A percentile compares a stretch with the other conserved stretches of the same genome.
These are phyloP conservation scores for Colletotrichum kahawae DNA, from an alignment of 2,329 filamentous ascomycete genomes.

Conservation along the genomic window DNA sequence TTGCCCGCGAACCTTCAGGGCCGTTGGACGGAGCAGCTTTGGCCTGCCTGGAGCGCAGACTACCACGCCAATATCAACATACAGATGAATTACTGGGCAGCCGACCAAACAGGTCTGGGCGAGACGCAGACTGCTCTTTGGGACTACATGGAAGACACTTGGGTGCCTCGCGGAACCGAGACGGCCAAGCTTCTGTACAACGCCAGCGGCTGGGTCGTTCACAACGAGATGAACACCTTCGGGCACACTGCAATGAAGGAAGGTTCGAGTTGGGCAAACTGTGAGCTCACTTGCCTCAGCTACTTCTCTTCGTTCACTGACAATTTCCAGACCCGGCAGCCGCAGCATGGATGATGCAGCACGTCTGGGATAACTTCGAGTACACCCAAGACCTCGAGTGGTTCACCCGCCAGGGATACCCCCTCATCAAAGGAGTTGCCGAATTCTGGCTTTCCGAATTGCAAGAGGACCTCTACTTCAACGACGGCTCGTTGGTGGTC, in stretches of 20 bases:
- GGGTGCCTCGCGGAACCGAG: slow-evolving; percentile 56
- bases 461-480: slow-evolving; percentile 51
- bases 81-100: slow-evolving; percentile 66
- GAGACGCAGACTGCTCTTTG: slow-evolving; percentile 51
- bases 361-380: slow-evolving; percentile 62
- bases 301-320: slow-evolving; percentile 23
- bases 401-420: slow-evolving; percentile 54
- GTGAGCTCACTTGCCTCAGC: slow-evolving; percentile 18
- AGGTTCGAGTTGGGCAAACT: slow-evolving; percentile 34
- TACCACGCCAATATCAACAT: slow-evolving; percentile 66
- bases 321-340: slow-evolving; percentile 47
- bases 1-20: slow-evolving; percentile 64
- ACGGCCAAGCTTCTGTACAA: slow-evolving; percentile 60
- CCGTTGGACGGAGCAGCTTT: slow-evolving; percentile 53
- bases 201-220: slow-evolving; percentile 59
- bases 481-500: slow-evolving; percentile 58
- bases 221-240: slow-evolving; percentile 65
- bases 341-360: slow-evolving; percentile 65
- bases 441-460: slow-evolving; percentile 63
- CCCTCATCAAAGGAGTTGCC: slow-evolving; percentile 56
- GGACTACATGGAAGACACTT: slow-evolving; percentile 58
- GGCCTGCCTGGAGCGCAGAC: slow-evolving; percentile 50
- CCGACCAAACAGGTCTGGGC: slow-evolving; percentile 56
- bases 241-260: slow-evolving; percentile 54
- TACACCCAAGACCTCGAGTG: slow-evolving; percentile 54